Conservation (phyloP, 2,329 filamentous ascomycete species). For the Thyridium curvatum region DNA sequence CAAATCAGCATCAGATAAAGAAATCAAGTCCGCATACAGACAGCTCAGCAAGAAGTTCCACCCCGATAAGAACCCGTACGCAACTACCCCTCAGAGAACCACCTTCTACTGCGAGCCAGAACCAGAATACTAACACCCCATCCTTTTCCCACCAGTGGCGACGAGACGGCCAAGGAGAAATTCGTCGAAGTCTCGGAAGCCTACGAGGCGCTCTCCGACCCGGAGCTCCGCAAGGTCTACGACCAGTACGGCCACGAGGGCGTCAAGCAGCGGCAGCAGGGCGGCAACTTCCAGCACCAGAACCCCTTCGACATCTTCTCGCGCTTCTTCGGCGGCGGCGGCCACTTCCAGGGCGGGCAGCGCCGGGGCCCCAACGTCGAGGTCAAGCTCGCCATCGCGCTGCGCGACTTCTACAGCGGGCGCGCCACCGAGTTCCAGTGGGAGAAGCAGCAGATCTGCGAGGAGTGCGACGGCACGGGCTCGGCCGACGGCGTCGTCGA, state of each 20-base stretch:
- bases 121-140: not conserved
- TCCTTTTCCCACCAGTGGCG: slow-evolving; percentile 45
- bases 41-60: slow-evolving; percentile 92
- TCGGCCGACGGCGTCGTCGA: slow-evolving; percentile 78
- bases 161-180: slow-evolving; percentile 75
- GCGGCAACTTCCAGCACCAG: slow-evolving; percentile 56
- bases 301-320: slow-evolving; percentile 97
- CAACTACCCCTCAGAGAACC: not conserved
- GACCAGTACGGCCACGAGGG: slow-evolving; percentile 92
- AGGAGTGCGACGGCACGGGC: slow-evolving; percentile 81
- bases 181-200: slow-evolving; percentile 94
- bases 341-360: slow-evolving; percentile 71
- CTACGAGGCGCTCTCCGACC: slow-evolving; percentile 82
- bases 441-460: slow-evolving; percentile 93
- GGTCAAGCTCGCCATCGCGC: slow-evolving; percentile 69
- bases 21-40: slow-evolving; percentile 92
- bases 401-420: slow-evolving; percentile 91
- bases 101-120: too few relatives aligned
- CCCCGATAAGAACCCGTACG: slow-evolving; percentile 93
- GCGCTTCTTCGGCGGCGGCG: slow-evolving; percentile 89
- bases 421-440: slow-evolving; percentile 79
- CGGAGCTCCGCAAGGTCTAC: slow-evolving; percentile 80
- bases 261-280: slow-evolving; percentile 72
- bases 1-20: slow-evolving; percentile 72
- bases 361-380: slow-evolving; percentile 85